Base-by-base conservation (phyloP, 1,139 yeast genomes). In the Kluyveromyces sp. region DNA sequence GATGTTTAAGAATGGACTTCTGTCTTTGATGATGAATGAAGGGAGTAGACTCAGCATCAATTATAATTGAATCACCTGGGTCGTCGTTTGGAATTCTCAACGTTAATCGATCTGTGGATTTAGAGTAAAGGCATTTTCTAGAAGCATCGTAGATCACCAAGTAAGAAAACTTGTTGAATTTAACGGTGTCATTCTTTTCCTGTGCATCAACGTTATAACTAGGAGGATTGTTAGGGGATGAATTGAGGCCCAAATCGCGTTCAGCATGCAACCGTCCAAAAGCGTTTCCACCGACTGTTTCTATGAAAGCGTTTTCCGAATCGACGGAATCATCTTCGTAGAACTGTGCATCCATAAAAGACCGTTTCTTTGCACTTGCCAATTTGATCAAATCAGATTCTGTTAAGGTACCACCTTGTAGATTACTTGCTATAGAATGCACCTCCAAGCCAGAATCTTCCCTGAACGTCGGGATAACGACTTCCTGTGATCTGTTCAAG, bases 1-100 rank as follows among this genome's bases (percentile, higher is more conserved):
- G 54, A 18, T 46, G 42, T 36, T 57, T 58, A 28, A 58, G 41
- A 18, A 58, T 58, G 3, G 63, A 50, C 36, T 47, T 55, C 3
- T 20, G 34, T 13, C 26, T 31, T 15, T 6, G 15, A 6, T 19
- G n/a, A 3, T 31, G 29, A 7, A 9, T 17, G 20, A 7, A 22
- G 4, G 34, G 20, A 4, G 34, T 22, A 13, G 31, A 31, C 31
- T 38, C 36, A 6, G 17, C 35, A 3, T 25, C 35, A n/a, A 11
- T 20, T n/a, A 19, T 17, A 7, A 20, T 8, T 3, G 28, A 31
- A 3, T 31, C 20, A 39, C 25, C 12, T 19, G 34, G 18, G n/a
- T 33, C 34, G 13, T 26, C 32, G 29, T 36, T 33, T 3, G 41
- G 34, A 9, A 36, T 28, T 20, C 33, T 32, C 13, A 29, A 29